Evolutionary conservation across 2,329 filamentous ascomycete genomes (phyloP), one percentile per base, ranked within the genome.

Genomic region (Neospermospora avenae): DNA sequence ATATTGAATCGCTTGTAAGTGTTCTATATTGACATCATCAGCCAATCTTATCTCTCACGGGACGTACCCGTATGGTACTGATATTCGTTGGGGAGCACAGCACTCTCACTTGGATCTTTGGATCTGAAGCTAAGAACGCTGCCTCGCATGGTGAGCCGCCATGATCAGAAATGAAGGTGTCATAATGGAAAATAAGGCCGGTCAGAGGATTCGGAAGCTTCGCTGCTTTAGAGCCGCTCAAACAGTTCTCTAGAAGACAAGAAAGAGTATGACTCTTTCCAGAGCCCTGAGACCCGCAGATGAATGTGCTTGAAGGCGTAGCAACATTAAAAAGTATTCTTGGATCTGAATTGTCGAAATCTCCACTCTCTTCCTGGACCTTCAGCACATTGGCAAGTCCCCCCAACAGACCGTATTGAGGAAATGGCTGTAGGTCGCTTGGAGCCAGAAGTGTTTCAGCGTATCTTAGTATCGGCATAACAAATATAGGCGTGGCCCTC

Each of bases 221-320:
- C 1, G 79, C 80, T 1, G 80, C 68, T 2, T 71, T 63, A 0
- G 68, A 72, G 0, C 63, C 52, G 0, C 77, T 62, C 1, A 81
- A 69, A 54, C 74, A 78, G 59, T 77, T 80, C 59, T 75, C 83
- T 0, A 87, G 73, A 51, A 88, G 74, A 65, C 80, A 84, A 0
- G 81, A 80, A 2, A 85, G 73, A 0, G 84, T 86, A 59, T 87
- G 82, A 22, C 79, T 83, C 66, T 87, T 87, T 0, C 85, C 85
- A 46, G 79, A 81, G 0, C 84, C 85, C 66, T 87, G 84, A 1
- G 81, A 81, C 1, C 85, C 85, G 62, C 85, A 88, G 20, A 88
- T 82, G 68, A 87, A 87, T 0, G 79, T 75, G 0, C 83, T 85
- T 64, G 78, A 84, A 0, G 84, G 84, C 0, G 77, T 75, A 25